Conservation (phyloP, 345 rosid species). For the Eucalyptus victrix region DNA sequence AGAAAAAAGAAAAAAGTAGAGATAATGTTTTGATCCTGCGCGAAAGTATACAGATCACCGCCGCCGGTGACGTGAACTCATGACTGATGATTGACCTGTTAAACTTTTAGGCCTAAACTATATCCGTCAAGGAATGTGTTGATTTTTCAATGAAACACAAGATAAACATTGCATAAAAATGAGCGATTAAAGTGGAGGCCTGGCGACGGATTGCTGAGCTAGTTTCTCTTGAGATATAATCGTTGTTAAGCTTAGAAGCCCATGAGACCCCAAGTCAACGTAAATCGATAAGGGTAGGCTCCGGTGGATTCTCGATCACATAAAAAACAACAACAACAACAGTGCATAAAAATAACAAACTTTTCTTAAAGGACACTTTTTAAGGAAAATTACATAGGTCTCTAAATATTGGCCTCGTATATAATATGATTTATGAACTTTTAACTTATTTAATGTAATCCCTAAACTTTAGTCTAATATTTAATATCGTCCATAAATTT, state of each 20-base stretch:
- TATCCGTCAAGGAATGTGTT: no score
- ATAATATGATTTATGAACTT: fast-evolving
- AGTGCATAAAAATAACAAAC: neutral
- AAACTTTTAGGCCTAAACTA: neutral
- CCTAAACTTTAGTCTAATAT: neutral
- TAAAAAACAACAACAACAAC: no score
- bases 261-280: no score
- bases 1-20: neutral
- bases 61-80: neutral
- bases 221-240: no score
- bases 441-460: neutral
- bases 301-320: fast-evolving
- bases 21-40: neutral
- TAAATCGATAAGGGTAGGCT: no score
- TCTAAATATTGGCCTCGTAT: no score
- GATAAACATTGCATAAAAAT: no score
- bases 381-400: fast-evolving
- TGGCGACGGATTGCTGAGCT: fast-evolving
- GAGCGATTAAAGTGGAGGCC: no score
- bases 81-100: neutral
- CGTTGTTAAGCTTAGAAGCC: fast-evolving
- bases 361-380: neutral
- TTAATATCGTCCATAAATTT: no score
- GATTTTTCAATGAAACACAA: neutral
- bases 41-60: neutral